Evolutionary conservation across 768 basidiomycete species (phyloP).

Genomic region (Suillus cothurnatus): DNA sequence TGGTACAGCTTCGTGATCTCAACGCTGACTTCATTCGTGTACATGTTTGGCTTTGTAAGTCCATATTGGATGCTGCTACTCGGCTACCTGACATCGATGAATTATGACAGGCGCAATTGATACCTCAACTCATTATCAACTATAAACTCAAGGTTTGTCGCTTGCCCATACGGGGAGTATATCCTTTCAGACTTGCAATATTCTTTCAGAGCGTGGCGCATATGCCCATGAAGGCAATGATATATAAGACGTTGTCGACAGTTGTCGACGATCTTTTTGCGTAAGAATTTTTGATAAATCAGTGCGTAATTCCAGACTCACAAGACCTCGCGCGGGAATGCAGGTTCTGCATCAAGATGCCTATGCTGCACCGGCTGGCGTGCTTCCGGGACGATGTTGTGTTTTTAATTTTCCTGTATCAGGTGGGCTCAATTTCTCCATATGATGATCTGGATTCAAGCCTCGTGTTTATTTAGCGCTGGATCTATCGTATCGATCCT

Average conservation of each 20-base stretch:
- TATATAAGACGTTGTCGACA: constrained; percentile 89
- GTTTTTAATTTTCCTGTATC: constrained; percentile 90
- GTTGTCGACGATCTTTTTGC: constrained; percentile 93
- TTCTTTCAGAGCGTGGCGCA: constrained; percentile 82
- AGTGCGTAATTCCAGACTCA: constrained; percentile 14
- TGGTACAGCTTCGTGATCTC: constrained; percentile 98
- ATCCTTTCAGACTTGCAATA: constrained; percentile 11
- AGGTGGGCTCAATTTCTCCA: constrained; percentile 51
- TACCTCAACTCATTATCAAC: constrained; percentile 92
- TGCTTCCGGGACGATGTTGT: constrained; percentile 92
- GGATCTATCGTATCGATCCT: constrained; percentile 96
- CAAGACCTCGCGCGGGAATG: constrained; percentile 16
- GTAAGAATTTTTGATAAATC: constrained; percentile 45
- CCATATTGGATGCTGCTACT: not conserved
- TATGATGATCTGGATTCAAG: constrained; percentile 14
- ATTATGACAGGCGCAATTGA: constrained; percentile 69
- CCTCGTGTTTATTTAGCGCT: constrained; percentile 58
- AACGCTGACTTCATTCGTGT: constrained; percentile 90
- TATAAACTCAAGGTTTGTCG: constrained; percentile 86
- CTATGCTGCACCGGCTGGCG: constrained; percentile 86
- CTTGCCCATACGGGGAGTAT: constrained; percentile 16
- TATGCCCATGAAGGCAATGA: constrained; percentile 99
- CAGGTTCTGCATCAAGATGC: constrained; percentile 97
- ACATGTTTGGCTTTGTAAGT: constrained; percentile 98
- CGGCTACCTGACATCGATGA: constrained; percentile 17